These are phyloP conservation scores for Pyrus hybrid DNA, from an alignment of 331 rosid species.

Conservation along the genomic window DNA sequence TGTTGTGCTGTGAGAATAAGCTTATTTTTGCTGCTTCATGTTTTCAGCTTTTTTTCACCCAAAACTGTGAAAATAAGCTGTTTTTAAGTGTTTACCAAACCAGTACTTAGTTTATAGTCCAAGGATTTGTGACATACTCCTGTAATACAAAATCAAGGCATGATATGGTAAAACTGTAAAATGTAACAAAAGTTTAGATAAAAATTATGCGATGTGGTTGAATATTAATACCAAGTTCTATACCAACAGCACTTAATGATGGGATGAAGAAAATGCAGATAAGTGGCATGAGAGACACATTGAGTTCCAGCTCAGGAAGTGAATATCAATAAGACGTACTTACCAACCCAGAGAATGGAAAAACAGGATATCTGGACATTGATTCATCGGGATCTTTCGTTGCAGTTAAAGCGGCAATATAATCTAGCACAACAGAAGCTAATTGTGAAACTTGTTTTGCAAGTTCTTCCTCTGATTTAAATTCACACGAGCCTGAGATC, in stretches of 20 bases:
- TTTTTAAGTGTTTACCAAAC: too few species aligned
- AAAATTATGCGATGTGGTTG: neutral
- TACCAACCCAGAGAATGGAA: conserved; percentile 42
- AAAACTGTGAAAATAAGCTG: too few species aligned
- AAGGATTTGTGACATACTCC: neutral
- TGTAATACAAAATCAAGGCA: neutral
- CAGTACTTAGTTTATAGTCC: too few species aligned
- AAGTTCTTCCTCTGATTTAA: conserved; percentile 54
- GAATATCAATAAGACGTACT: conserved; percentile 16
- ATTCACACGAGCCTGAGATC: conserved; percentile 34
- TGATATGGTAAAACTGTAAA: neutral
- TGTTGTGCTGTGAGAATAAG: too few species aligned
- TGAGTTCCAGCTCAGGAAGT: neutral
- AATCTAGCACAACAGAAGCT: conserved; percentile 48
- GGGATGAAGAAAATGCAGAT: neutral
- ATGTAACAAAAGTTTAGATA: neutral
- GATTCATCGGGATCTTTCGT: conserved; percentile 22
- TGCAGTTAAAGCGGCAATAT: conserved; percentile 27
- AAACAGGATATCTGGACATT: conserved; percentile 36
- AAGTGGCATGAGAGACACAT: neutral
- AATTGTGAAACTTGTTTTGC: conserved; percentile 48
- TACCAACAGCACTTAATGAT: neutral
- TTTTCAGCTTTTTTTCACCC: too few species aligned
- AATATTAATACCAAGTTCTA: neutral
- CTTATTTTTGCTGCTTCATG: too few species aligned